A percentile compares a stretch with the other conserved stretches of the same genome.
phyloP scores from a whole-genome alignment of 176 grass and related monocot species.

The Luzula sylvatica region DNA sequence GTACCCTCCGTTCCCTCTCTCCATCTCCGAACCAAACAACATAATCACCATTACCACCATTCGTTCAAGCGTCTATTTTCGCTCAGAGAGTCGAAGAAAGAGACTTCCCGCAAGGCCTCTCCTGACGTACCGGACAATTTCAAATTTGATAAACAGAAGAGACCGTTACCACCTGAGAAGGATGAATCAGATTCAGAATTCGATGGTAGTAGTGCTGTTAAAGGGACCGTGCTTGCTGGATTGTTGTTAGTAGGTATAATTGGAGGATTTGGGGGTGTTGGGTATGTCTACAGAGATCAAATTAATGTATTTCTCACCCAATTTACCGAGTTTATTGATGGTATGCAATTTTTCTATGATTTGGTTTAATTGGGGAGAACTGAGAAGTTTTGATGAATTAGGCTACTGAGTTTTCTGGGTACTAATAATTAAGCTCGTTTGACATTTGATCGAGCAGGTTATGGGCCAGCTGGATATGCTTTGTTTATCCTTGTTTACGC shows the following conservation, averaged over 20 bases:
- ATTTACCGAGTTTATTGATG: slow-evolving; percentile 90
- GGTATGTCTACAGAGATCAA: slow-evolving; percentile 92
- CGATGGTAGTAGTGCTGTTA: slow-evolving; percentile 28
- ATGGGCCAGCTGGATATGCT: slow-evolving; percentile 93
- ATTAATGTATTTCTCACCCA: slow-evolving; percentile 84
- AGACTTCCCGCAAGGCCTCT: slow-evolving; percentile 66
- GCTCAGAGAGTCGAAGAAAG: slow-evolving; percentile 65
- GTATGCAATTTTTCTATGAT: slow-evolving; percentile 15
- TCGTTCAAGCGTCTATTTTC: slow-evolving; percentile 55
- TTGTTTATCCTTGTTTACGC: slow-evolving; percentile 85
- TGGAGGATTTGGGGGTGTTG: slow-evolving; percentile 76
- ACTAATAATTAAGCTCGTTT: background rate
- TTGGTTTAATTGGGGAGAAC: background rate
- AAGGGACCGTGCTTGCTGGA: slow-evolving; percentile 71
- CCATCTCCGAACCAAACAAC: slow-evolving; percentile 18
- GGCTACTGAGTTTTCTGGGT: too few species aligned
- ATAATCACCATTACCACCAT: slow-evolving; percentile 23
- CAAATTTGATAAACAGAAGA: slow-evolving; percentile 34
- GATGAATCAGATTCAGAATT: slow-evolving; percentile 13
- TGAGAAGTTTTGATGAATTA: slow-evolving; percentile 6
- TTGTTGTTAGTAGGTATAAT: slow-evolving; percentile 68
- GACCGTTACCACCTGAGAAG: slow-evolving; percentile 8
- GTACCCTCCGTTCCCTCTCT: slow-evolving; percentile 37
- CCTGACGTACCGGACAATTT: slow-evolving; percentile 50
- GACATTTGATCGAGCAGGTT: slow-evolving; percentile 41